phyloP scores from a whole-genome alignment of 805 yeast species.

The Hyphopichia homilentoma region DNA sequence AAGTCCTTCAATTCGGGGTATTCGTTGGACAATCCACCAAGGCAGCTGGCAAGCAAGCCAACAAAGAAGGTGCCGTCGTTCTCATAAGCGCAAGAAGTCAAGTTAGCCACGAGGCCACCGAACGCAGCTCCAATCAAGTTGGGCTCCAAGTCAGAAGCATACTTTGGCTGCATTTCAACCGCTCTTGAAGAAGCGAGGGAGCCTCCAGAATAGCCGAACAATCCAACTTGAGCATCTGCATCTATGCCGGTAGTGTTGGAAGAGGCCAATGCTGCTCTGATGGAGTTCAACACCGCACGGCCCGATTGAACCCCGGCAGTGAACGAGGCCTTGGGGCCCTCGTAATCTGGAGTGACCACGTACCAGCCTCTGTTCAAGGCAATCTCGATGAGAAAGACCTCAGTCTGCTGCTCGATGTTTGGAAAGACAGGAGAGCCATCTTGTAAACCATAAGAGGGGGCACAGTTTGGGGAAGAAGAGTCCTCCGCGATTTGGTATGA shows the following conservation, averaged over 20 bases:
- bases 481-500: conserved; percentile 23
- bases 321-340: conserved; percentile 23
- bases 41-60: conserved; percentile 19
- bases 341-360: conserved; percentile 22
- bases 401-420: conserved; percentile 10
- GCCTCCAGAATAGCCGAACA: conserved; percentile 34
- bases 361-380: conserved; percentile 17
- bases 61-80: conserved; percentile 18
- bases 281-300: conserved; percentile 19
- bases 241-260: conserved; percentile 14
- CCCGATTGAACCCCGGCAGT: conserved; percentile 21
- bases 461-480: conserved; percentile 14
- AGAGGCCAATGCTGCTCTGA: conserved; percentile 18
- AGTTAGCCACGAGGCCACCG: conserved; percentile 26
- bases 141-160: conserved; percentile 22
- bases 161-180: conserved; percentile 19
- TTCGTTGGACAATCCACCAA: conserved; percentile 20
- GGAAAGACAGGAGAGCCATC: conserved; percentile 8
- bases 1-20: conserved; percentile 17
- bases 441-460: conserved; percentile 18
- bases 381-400: conserved; percentile 11
- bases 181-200: conserved; percentile 29
- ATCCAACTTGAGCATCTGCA: conserved; percentile 13
- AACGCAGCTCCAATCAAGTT: conserved; percentile 22
- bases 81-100: conserved; percentile 15